Percentiles rank a stretch among this genome's conserved stretches.
Evolutionary conservation across 257 asterid species (phyloP).

Genomic region (Agastache rugosa): DNA sequence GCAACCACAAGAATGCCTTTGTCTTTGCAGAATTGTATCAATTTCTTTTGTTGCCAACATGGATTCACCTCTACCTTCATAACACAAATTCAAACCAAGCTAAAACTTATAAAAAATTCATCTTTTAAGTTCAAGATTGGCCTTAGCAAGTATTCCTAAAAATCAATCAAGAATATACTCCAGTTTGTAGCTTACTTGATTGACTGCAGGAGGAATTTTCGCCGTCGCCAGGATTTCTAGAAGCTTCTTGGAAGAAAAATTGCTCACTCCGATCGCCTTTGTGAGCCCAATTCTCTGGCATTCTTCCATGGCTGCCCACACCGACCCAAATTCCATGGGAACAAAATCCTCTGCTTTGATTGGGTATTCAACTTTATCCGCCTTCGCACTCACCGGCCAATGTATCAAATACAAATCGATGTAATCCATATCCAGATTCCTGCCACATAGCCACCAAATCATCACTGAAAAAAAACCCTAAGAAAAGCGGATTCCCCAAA

Average conservation of each 20-base stretch:
- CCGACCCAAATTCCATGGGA: slow-evolving; percentile 42
- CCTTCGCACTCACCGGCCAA: slow-evolving; percentile 53
- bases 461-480: background rate
- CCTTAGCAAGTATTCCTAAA: too few relatives aligned
- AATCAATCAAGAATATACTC: too few relatives aligned
- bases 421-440: slow-evolving; percentile 43
- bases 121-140: background rate
- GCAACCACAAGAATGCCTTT: slow-evolving; percentile 59
- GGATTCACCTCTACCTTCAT: slow-evolving; percentile 78
- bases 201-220: slow-evolving; percentile 66
- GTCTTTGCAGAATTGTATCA: slow-evolving; percentile 60
- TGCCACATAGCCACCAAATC: slow-evolving; percentile 25
- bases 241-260: slow-evolving; percentile 49
- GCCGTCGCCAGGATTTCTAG: slow-evolving; percentile 40
- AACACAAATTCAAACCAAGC: background rate
- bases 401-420: slow-evolving; percentile 55
- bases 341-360: slow-evolving; percentile 44
- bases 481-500: background rate
- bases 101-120: background rate
- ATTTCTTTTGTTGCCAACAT: slow-evolving; percentile 79
- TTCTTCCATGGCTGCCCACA: slow-evolving; percentile 58
- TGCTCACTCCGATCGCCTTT: slow-evolving; percentile 54
- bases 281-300: slow-evolving; percentile 49
- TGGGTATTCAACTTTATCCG: slow-evolving; percentile 45
- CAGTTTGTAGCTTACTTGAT: slow-evolving; percentile 51